A percentile compares a stretch with the other conserved stretches of the same genome.
Evolutionary conservation across 1,139 yeast species (phyloP).

Genomic region (Meyerozyma smithsonii): DNA sequence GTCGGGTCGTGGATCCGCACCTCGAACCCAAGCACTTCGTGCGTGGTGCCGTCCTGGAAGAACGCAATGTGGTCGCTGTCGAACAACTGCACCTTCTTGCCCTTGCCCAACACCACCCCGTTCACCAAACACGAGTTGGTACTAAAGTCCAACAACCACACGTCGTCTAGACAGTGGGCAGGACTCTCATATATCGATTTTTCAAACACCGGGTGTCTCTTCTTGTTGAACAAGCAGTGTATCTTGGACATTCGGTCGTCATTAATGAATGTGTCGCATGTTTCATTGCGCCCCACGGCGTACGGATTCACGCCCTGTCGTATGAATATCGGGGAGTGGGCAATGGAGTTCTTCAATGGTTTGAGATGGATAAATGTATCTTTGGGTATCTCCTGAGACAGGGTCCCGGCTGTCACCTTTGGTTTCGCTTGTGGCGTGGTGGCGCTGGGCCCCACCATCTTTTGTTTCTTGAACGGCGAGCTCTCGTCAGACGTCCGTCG

Average conservation of each 20-base stretch:
- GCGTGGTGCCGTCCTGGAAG: conserved; percentile 53
- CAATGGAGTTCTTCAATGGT: conserved; percentile 28
- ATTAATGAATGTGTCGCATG: conserved; percentile 53
- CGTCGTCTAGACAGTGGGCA: conserved; percentile 61
- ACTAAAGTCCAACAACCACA: conserved; percentile 81
- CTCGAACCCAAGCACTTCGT: conserved; percentile 49
- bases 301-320: conserved; percentile 61
- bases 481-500: too few species aligned
- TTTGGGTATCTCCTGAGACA: conserved; percentile 16
- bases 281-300: conserved; percentile 60
- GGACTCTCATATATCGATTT: conserved; percentile 58
- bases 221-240: conserved; percentile 67
- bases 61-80: conserved; percentile 64
- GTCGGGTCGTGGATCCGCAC: conserved; percentile 51
- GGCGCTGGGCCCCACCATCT: conserved; percentile 10
- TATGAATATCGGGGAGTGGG: conserved; percentile 44
- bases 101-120: conserved; percentile 52
- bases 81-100: conserved; percentile 54
- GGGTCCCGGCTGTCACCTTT: too few species aligned
- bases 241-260: conserved; percentile 79
- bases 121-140: conserved; percentile 78
- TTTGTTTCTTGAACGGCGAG: conserved; percentile 6
- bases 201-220: conserved; percentile 52
- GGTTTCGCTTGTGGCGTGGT: too few species aligned
- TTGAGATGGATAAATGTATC: conserved; percentile 28